These are phyloP conservation scores for Rhodotorula kratochvilovae DNA, from an alignment of 768 basidiomycete species.

Conservation along the genomic window DNA sequence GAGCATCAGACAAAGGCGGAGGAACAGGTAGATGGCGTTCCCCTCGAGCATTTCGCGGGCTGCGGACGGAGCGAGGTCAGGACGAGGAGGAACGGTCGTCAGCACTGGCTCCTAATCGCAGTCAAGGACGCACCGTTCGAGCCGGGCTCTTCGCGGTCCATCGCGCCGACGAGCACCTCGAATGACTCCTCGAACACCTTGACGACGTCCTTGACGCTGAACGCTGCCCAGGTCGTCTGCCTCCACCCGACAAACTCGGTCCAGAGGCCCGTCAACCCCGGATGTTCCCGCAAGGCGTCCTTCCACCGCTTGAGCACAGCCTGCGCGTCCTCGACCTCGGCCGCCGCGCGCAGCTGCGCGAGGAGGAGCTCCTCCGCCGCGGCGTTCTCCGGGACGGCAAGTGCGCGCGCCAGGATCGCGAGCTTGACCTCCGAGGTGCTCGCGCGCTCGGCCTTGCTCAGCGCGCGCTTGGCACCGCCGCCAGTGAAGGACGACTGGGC, in stretches of 20 bases:
- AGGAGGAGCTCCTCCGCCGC: conserved; percentile 43
- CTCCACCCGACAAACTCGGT: conserved; percentile 47
- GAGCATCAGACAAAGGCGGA: conserved; percentile 47
- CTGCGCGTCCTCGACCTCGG: conserved; percentile 45
- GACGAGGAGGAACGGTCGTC: conserved; percentile 11
- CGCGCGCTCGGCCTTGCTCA: conserved; percentile 23
- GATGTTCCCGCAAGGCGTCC: conserved; percentile 41
- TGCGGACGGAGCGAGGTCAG: conserved; percentile 3
- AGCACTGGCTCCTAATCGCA: neutral
- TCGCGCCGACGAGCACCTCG: conserved; percentile 27
- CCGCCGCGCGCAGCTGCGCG: conserved; percentile 46
- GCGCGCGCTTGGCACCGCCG: conserved; percentile 14
- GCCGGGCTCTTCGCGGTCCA: neutral
- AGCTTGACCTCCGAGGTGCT: conserved; percentile 46
- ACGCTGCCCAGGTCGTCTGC: conserved; percentile 36
- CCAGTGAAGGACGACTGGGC: conserved; percentile 34
- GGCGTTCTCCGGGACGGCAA: conserved; percentile 42
- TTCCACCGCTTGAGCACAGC: conserved; percentile 47
- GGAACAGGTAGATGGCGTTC: conserved; percentile 48
- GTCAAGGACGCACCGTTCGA: neutral
- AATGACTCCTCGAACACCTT: conserved; percentile 46
- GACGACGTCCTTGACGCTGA: conserved; percentile 46
- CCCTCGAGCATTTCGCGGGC: conserved; percentile 45
- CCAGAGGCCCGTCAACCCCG: conserved; percentile 45
- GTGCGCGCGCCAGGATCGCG: conserved; percentile 46